These are phyloP conservation scores for Tremella fuciformis DNA, from an alignment of 768 basidiomycete genomes.

Conservation along the genomic window DNA sequence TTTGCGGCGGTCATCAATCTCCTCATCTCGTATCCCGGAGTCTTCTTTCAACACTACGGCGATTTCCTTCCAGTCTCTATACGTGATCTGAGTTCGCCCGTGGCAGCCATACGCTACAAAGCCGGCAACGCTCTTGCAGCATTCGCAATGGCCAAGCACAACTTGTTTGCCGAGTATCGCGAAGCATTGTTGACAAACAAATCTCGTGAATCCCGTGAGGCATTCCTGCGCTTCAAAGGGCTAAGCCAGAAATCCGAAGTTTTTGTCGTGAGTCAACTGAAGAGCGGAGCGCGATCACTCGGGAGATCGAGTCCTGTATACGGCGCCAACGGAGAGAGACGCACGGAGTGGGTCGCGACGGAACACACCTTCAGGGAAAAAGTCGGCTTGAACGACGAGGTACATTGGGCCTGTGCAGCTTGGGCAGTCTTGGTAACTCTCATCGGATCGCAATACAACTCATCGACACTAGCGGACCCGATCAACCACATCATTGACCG, in stretches of 20 bases:
- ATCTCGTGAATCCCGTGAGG: conserved; percentile 22
- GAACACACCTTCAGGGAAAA: conserved; percentile 36
- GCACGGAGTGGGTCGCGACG: conserved; percentile 29
- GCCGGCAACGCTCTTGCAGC: conserved; percentile 33
- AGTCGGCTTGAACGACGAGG: conserved; percentile 30
- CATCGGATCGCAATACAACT: conserved; percentile 40
- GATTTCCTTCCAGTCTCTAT: conserved; percentile 38
- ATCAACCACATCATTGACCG: conserved; percentile 46
- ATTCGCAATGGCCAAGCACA: conserved; percentile 35
- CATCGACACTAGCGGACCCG: conserved; percentile 27
- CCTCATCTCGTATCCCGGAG: conserved; percentile 34
- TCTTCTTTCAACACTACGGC: conserved; percentile 40
- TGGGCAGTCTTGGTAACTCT: conserved; percentile 43
- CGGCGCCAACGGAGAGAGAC: conserved; percentile 31
- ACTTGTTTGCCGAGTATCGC: conserved; percentile 16
- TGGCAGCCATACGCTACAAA: conserved; percentile 28
- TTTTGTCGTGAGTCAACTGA: conserved; percentile 25
- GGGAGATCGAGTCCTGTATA: conserved; percentile 21
- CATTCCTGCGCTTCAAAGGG: conserved; percentile 21
- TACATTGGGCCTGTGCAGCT: conserved; percentile 46
- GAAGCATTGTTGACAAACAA: conserved; percentile 4
- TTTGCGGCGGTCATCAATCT: conserved; percentile 38
- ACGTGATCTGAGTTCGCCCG: conserved; percentile 17
- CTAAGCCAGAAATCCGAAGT: conserved; percentile 22
- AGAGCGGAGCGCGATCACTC: conserved; percentile 15